Evolutionary conservation across 2,329 filamentous ascomycete genomes (phyloP), one percentile per base, ranked within the genome.

Genomic region (Diaporthe ilicicola): DNA sequence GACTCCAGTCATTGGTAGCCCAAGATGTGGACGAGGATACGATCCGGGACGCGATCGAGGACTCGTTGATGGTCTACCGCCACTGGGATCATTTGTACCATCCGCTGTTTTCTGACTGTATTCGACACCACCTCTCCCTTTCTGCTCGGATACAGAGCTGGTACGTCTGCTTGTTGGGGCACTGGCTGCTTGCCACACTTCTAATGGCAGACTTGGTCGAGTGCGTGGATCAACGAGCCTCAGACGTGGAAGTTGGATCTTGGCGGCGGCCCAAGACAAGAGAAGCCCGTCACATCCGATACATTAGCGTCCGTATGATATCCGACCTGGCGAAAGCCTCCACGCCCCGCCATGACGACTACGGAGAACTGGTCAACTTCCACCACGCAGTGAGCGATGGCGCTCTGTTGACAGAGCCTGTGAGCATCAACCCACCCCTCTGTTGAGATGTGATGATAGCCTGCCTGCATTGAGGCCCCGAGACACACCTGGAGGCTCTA

Each of bases 351-450:
- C 55, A 72, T 27, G 68, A 70, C 32, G 62, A 56, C n/a, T 54
- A 54, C 17, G 76, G 73, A 59, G 76, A 79, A 44, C 76, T 83
- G 39, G 74, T 78, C 27, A 83, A 85, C 27, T 86, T 88, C 67
- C 87, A 89, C 75, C 84, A 85, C 69, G 86, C 87, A 0, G 81
- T 89, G 29, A 86, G 84, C 51, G 82, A 88, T 70, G 87, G 85
- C 2, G 85, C 88, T 1, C 80, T 90, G n/a, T 76, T 90, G 69
- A 89, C 87, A 0, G 88, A 90, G 73, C 88, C 88, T 2, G 90
- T 88, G 88, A 89, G 87, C 1, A 84, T 85, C 48, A 84, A 89
- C 3, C 6, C n/a, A 8, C 29, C 29, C 42, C 42, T 22, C 42
- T 15, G 9, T 15, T 17, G n/a, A n/a, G n/a, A 15, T n/a, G 5